These are phyloP conservation scores for Solanum pimpinellifolium DNA, from an alignment of 257 asterid genomes.

Conservation along the genomic window DNA sequence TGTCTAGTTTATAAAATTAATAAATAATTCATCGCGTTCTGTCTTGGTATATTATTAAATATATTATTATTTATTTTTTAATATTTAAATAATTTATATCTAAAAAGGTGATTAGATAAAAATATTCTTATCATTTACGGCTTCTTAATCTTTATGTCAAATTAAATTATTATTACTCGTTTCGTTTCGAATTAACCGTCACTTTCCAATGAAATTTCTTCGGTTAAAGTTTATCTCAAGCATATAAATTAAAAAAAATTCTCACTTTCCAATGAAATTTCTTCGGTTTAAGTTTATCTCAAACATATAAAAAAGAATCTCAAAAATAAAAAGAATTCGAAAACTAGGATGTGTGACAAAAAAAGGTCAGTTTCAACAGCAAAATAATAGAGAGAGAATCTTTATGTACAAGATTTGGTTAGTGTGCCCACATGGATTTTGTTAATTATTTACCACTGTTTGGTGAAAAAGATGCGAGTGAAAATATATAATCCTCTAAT, in stretches of 20 bases:
- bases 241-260: no score
- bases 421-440: conserved; percentile 18
- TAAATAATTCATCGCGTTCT: no score
- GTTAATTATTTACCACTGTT: not conserved
- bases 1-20: no score
- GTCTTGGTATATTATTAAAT: no score
- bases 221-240: not conserved
- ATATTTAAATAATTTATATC: no score
- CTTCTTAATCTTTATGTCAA: fast-evolving
- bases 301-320: not conserved
- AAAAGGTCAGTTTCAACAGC: conserved; percentile 29
- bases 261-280: not conserved
- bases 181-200: not conserved
- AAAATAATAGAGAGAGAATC: conserved; percentile 32
- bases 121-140: no score
- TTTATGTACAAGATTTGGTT: conserved; percentile 22
- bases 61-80: no score
- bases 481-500: not conserved
- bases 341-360: conserved; percentile 22
- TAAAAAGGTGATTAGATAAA: no score
- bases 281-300: not conserved
- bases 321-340: not conserved
- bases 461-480: not conserved
- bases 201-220: not conserved
- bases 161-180: not conserved